Base-by-base conservation (phyloP, 2,329 filamentous ascomycete species). In the Apiospora marii region DNA sequence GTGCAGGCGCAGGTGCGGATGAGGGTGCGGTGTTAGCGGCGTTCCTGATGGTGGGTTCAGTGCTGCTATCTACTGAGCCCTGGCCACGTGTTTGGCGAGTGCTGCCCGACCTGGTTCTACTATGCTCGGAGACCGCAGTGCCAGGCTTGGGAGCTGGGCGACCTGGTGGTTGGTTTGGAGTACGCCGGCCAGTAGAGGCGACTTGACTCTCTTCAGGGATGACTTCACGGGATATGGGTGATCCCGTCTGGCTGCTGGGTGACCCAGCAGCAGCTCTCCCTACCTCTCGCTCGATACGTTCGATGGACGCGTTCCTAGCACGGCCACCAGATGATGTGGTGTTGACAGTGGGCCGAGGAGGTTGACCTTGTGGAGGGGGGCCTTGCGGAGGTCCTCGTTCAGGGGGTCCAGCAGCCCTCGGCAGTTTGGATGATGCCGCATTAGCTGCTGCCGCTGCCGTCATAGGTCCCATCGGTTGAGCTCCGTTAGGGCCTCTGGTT, bases 21-120 rank as follows among this genome's bases (percentile, higher is more conserved):
- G 37, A 10, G 5, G 87, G 82, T 22, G 89, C 85, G 6, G 89
- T 85, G 49, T 77, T 81, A 34, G 78, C 72, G 76, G 77, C 80
- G 73, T 80, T 84, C 77, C 85, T 85, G 46, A 89, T 80, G 1
- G 83, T 81, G 4, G 87, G 85, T 74, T 94, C 92, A 37, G 88
- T 88, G 2, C 87, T 88, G 77, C 89, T 93, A 75, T 96, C 94
- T 16, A 93, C 84, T 0, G 93, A 93, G 41, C 88, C 87, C 78
- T 92, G 91, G 48, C 88, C 86, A 24, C 90, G 87, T 61, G 87
- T 86, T 74, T 89, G 88, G 61, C 89, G 58, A 10, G 34, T 64
- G n/a, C 58, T 87, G 14, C 78, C 72, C 37, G 89, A 83, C 70
- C 83, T 84, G 4, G 84, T 83, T 70, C 82, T 84, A n/a, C 87